phyloP scores from a whole-genome alignment of 1,284 basidiomycete species.

The Apiotrichum brassicae region DNA sequence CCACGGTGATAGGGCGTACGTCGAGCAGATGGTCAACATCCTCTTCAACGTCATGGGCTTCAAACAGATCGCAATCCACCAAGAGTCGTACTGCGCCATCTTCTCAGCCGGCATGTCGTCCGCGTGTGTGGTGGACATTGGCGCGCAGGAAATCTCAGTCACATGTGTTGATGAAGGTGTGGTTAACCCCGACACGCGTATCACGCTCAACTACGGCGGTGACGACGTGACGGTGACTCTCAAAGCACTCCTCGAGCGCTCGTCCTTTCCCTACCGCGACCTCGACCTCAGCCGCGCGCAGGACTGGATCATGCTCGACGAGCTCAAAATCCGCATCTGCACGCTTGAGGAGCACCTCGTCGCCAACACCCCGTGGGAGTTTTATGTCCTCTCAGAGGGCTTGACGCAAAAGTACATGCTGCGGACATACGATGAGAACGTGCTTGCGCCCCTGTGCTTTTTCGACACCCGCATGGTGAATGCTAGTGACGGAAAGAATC shows the following conservation, averaged over 20 bases:
- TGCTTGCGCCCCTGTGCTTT: conserved; percentile 87
- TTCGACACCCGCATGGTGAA: conserved; percentile 89
- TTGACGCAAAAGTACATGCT: conserved; percentile 82
- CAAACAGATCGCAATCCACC: conserved; percentile 81
- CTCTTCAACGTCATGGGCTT: conserved; percentile 79
- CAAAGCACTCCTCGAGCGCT: conserved; percentile 68
- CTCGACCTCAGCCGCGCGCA: conserved; percentile 66
- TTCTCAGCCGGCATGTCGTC: conserved; percentile 92
- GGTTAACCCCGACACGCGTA: conserved; percentile 79
- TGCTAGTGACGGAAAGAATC: not conserved
- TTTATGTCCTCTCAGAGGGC: conserved; percentile 70
- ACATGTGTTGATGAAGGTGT: conserved; percentile 95
- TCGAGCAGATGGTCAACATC: conserved; percentile 70
- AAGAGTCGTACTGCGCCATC: conserved; percentile 89
- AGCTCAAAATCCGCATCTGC: conserved; percentile 73
- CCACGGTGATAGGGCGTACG: conserved; percentile 76
- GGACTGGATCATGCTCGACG: conserved; percentile 84
- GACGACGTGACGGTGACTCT: conserved; percentile 90
- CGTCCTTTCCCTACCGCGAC: conserved; percentile 82
- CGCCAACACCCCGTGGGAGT: conserved; percentile 80
- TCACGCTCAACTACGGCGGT: conserved; percentile 81
- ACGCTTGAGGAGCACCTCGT: conserved; percentile 84
- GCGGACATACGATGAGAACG: conserved; percentile 91
- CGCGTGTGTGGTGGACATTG: conserved; percentile 93
- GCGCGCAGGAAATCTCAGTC: conserved; percentile 74